Conservation (phyloP, 768 basidiomycete genomes). For the Cystofilobasidium bisporidii region DNA sequence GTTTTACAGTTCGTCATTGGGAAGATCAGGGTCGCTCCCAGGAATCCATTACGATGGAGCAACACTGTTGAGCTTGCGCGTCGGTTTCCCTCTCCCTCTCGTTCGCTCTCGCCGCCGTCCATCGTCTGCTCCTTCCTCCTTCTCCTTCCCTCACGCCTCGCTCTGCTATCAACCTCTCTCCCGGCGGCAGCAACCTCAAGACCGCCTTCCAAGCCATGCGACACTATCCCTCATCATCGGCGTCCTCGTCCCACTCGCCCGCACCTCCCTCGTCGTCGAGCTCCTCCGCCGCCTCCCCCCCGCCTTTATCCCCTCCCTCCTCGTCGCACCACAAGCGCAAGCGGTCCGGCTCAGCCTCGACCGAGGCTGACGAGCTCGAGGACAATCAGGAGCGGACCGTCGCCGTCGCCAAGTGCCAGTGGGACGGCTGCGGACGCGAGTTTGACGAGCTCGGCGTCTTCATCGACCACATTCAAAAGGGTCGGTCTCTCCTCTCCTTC, state of each 20-base stretch:
- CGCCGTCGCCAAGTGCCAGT: constrained; percentile 49
- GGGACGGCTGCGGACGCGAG: constrained; percentile 63
- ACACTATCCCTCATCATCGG: constrained; percentile 11
- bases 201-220: too few relatives aligned
- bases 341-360: background rate
- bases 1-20: too few relatives aligned
- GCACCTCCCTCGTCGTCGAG: constrained; percentile 3
- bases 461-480: constrained; percentile 71
- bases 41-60: too few relatives aligned
- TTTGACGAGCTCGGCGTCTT: constrained; percentile 38
- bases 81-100: too few relatives aligned
- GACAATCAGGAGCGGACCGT: background rate
- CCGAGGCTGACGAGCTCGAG: background rate
- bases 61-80: too few relatives aligned
- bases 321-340: background rate
- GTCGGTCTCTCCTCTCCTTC: constrained; percentile 49
- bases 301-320: background rate
- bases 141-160: too few relatives aligned
- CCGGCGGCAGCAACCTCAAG: too few relatives aligned
- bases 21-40: too few relatives aligned
- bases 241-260: constrained; percentile 16
- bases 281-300: background rate
- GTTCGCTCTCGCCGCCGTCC: too few relatives aligned
- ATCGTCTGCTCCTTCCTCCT: too few relatives aligned
- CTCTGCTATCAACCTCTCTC: too few relatives aligned